Base-by-base conservation (phyloP, 192 early-diverging fungal species). In the Piromyces finnis region DNA sequence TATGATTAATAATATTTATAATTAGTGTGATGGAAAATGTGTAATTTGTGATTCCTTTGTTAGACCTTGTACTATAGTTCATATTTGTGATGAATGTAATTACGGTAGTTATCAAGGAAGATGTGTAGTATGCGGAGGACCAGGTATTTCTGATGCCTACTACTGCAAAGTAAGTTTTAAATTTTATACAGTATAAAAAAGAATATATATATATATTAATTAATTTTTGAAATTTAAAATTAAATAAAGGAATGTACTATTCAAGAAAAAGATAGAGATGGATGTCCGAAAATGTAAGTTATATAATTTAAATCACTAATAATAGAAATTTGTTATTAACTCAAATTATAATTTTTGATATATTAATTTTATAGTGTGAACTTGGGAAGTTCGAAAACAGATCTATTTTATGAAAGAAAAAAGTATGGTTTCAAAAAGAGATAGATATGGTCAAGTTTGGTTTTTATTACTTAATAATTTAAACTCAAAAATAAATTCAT, bases 31-130 rank as follows among this genome's bases (percentile, higher is more conserved):
- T 83, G 96, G 97, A 81, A 93, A 91, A 86, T 98, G 97, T 82
- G 93, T 97, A 18, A 94, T 98, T 82, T 98, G 97, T 86, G 97
- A 97, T 85, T 95, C 94, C 85, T 94, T 96, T 81, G 97, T 98
- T 27, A 87, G 93, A 18, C 96, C 95, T 78, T 91, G 93, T 59
- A 96, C 94, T 41, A 81, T 93, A 41, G 97, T 97, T 16, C 92
- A 92, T 78, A 94, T 97, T 77, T 98, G 97, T 84, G 95, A 96
- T 82, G 96, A 98, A 84, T 97, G 95, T 88, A 98, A 98, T 87
- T 98, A 94, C 85, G 96, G 97, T 79, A 91, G 91, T 32, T 92
- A 91, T 81, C 92, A 95, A 83, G 95, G 96, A 15, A 90, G 92
- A 30, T 98, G 97, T 84, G 93, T 97, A 14, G 87, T 97, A 78